These are phyloP conservation scores for Dujonia santamariae DNA, from an alignment of 1,139 yeast genomes.

Conservation along the genomic window DNA sequence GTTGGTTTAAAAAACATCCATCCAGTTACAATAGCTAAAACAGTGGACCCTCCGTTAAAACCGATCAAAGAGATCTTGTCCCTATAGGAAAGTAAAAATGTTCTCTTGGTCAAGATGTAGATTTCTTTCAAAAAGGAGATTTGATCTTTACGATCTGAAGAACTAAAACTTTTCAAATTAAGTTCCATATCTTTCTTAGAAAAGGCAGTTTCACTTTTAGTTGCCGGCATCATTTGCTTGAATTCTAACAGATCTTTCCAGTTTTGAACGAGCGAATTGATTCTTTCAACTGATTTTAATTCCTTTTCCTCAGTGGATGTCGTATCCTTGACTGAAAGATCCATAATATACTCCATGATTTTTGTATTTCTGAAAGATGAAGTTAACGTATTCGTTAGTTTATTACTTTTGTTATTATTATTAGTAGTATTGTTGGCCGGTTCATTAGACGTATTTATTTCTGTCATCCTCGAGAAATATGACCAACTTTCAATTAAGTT, in stretches of 20 bases:
- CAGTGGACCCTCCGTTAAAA: conserved; percentile 49
- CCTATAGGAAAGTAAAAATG: conserved; percentile 51
- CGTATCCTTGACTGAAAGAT: conserved; percentile 67
- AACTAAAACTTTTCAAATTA: conserved; percentile 23
- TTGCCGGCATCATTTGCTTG: conserved; percentile 1
- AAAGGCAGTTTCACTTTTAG: not conserved
- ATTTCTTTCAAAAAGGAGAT: conserved; percentile 45
- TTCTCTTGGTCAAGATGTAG: conserved; percentile 52
- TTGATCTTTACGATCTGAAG: conserved; percentile 13
- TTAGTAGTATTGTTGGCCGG: conserved; percentile 1
- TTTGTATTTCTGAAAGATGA: conserved; percentile 18
- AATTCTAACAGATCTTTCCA: conserved; percentile 42
- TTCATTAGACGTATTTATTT: too few relatives aligned
- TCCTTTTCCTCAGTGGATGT: conserved; percentile 39
- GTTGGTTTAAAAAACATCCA: conserved; percentile 75
- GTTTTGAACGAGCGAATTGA: conserved; percentile 38
- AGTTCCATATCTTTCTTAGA: conserved; percentile 18
- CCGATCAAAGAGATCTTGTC: conserved; percentile 59
- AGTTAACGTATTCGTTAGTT: not conserved
- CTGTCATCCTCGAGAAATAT: conserved; percentile 43
- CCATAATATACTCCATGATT: conserved; percentile 63
- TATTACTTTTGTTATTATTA: not conserved
- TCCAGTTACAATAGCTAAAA: conserved; percentile 63
- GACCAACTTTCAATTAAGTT: conserved; percentile 38
- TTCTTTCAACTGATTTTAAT: conserved; percentile 37